Conservation (phyloP, 768 basidiomycete species). For the Collybiopsis confluens region DNA sequence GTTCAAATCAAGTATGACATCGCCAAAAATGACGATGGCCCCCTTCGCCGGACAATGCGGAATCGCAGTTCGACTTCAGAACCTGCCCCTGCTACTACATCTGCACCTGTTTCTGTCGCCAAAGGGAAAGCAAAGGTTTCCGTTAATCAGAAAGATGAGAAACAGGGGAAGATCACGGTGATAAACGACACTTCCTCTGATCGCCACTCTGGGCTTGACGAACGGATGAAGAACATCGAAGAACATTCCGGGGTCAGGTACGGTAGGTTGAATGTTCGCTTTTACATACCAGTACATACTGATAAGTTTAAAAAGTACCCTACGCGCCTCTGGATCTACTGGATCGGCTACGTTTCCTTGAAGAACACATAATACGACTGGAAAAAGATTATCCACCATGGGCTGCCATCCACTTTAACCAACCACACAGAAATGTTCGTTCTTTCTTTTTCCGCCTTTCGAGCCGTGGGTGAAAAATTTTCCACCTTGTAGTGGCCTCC, state of each 20-base stretch:
- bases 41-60: constrained; percentile 58
- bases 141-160: constrained; percentile 3
- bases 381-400: constrained; percentile 85
- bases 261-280: constrained; percentile 40
- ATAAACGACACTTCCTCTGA: constrained; percentile 33
- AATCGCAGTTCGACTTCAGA: constrained; percentile 10
- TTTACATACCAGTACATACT: no score
- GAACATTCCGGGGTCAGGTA: constrained; percentile 70
- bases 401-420: constrained; percentile 86
- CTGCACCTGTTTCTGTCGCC: neutral
- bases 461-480: neutral
- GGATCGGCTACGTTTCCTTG: constrained; percentile 62
- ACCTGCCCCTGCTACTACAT: constrained; percentile 11
- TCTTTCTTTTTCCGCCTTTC: constrained; percentile 3
- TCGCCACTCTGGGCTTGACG: constrained; percentile 56
- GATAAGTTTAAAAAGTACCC: constrained; percentile 71
- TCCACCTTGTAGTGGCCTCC: constrained; percentile 65
- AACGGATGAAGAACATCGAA: constrained; percentile 65
- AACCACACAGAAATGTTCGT: constrained; percentile 75
- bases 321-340: constrained; percentile 62
- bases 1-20: constrained; percentile 85
- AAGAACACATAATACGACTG: constrained; percentile 71
- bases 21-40: constrained; percentile 79
- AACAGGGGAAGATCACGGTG: neutral
- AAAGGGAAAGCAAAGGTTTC: constrained; percentile 14